These are phyloP conservation scores for Annona squamosa DNA, from an alignment of 164 flowering plant genomes.

Conservation along the genomic window DNA sequence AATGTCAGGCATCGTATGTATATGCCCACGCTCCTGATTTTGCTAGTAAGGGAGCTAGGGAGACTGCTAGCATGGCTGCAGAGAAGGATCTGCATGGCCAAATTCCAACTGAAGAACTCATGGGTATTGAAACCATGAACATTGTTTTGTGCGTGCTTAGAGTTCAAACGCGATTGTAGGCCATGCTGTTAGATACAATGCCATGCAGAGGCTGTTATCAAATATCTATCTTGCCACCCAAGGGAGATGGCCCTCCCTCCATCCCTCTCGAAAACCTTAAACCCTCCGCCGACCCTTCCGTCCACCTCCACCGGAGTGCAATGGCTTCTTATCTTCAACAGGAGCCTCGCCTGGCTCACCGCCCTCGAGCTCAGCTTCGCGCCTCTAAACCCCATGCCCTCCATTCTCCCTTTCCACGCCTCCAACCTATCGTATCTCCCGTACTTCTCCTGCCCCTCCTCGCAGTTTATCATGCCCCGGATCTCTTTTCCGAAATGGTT, in stretches of 20 bases:
- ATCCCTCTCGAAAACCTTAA: conserved; percentile 56
- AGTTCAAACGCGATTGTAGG: too few species aligned
- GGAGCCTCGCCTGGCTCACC: conserved; percentile 62
- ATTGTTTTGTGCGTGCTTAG: too few species aligned
- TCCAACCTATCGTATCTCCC: conserved; percentile 40
- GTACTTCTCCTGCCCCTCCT: conserved; percentile 21
- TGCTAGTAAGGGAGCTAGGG: too few species aligned
- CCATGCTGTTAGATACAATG: conserved; percentile 14
- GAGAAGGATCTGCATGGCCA: too few species aligned
- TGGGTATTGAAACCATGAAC: too few species aligned
- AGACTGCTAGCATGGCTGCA: too few species aligned
- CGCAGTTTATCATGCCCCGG: conserved; percentile 36
- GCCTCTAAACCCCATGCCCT: conserved; percentile 45
- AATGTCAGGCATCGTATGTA: too few species aligned
- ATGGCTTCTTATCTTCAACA: conserved; percentile 54
- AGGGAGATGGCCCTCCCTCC: conserved; percentile 54
- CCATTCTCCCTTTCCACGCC: conserved; percentile 63
- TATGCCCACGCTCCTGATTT: too few species aligned
- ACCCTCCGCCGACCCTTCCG: conserved; percentile 40
- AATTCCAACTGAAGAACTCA: too few species aligned
- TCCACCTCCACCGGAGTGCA: conserved; percentile 29
- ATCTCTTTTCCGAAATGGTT: conserved; percentile 63
- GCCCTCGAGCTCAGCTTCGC: conserved; percentile 44
- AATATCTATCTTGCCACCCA: conserved; percentile 64
- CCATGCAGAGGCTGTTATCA: conserved; percentile 70